A percentile compares a stretch with the other conserved stretches of the same genome.
Evolutionary conservation across 129 eudicot genomes (phyloP).

Genomic region (Centrapalus pauciflorus): DNA sequence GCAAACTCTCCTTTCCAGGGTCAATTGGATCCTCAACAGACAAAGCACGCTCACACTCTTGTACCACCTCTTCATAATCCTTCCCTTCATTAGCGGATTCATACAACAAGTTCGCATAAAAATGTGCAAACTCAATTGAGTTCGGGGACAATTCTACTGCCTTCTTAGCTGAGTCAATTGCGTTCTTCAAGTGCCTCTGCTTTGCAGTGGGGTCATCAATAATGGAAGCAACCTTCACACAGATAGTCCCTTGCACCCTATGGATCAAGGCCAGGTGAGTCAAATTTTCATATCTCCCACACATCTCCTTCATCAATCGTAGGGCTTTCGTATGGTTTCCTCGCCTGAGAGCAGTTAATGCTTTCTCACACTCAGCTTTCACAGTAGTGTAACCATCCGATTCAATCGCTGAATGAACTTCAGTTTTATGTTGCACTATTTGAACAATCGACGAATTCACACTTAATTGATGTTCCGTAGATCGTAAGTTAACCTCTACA

Average conservation of each 20-base stretch:
- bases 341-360: slow-evolving; percentile 28
- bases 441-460: not conserved
- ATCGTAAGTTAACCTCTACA: slow-evolving; percentile 1
- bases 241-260: slow-evolving; percentile 33
- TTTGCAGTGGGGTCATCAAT: slow-evolving; percentile 44
- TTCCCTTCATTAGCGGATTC: slow-evolving; percentile 53
- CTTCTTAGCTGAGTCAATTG: slow-evolving; percentile 46
- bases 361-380: slow-evolving; percentile 34
- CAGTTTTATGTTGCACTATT: not conserved
- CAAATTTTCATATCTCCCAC: slow-evolving; percentile 6
- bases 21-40: slow-evolving; percentile 59
- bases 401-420: not conserved
- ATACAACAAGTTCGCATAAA: slow-evolving; percentile 58
- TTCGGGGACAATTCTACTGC: slow-evolving; percentile 45
- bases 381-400: slow-evolving; percentile 13
- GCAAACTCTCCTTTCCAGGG: slow-evolving; percentile 67
- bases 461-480: slow-evolving; percentile 3
- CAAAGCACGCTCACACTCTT: slow-evolving; percentile 67
- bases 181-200: slow-evolving; percentile 50
- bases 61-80: slow-evolving; percentile 65
- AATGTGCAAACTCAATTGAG: slow-evolving; percentile 58
- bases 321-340: slow-evolving; percentile 41
- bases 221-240: slow-evolving; percentile 37
- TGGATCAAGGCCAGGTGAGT: slow-evolving; percentile 37
- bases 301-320: slow-evolving; percentile 27